Percentiles rank a stretch among this genome's conserved stretches.
Conservation (phyloP, 352 stramenopile species). For the Pythium guiyangense region DNA sequence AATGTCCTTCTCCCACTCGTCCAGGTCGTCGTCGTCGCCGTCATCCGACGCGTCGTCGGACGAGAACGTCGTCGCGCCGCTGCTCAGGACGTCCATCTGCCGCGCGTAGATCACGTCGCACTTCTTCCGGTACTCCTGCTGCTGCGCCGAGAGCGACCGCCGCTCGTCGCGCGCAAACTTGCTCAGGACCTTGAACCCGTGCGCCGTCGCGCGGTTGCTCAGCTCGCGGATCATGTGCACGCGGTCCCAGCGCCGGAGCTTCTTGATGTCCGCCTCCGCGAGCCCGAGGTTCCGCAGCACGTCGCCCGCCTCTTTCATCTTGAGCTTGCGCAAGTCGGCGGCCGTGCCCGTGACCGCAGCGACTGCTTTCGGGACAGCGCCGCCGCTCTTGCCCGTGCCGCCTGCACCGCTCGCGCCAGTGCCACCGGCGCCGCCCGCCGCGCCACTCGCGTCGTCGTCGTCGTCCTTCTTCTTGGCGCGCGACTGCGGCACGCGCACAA, state of each 20-base stretch:
- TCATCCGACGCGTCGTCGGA: conserved; percentile 65
- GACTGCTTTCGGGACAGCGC: conserved; percentile 68
- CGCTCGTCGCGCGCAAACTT: too few species aligned
- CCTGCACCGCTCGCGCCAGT: conserved; percentile 14
- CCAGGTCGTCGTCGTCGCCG: conserved; percentile 65
- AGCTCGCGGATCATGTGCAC: too few species aligned
- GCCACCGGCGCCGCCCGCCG: not conserved
- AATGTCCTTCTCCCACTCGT: conserved; percentile 72
- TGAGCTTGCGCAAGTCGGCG: too few species aligned
- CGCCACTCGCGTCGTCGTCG: conserved; percentile 39
- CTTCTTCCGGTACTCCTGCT: too few species aligned
- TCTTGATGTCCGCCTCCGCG: too few species aligned
- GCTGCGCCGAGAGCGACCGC: too few species aligned
- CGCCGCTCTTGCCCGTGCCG: conserved; percentile 43
- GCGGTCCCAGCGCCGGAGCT: too few species aligned
- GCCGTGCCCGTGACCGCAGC: conserved; percentile 79
- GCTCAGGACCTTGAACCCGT: too few species aligned
- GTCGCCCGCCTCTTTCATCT: too few species aligned
- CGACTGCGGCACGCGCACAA: conserved; percentile 71
- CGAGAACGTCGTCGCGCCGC: conserved; percentile 53
- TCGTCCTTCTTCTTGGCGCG: conserved; percentile 81
- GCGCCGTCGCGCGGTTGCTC: too few species aligned
- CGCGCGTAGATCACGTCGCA: too few species aligned
- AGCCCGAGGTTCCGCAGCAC: too few species aligned
- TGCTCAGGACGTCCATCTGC: conserved; percentile 71